Evolutionary conservation across 2,329 filamentous ascomycete species (phyloP).

Genomic region (Graphiopsis chlorocephala): DNA sequence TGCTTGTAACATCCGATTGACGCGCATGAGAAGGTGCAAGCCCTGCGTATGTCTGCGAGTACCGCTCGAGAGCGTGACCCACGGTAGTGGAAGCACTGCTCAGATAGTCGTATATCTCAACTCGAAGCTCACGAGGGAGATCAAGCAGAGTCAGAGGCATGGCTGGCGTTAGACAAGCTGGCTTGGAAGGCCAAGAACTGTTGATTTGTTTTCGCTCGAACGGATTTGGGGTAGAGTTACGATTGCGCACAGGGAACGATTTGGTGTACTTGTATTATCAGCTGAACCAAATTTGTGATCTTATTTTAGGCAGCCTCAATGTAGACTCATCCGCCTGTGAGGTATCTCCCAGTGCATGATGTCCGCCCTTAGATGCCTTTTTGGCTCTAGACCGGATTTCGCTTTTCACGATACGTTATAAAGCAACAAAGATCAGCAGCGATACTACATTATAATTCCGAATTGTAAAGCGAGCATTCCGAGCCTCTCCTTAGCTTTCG

Average conservation of each 20-base stretch:
- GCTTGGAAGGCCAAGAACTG: background rate
- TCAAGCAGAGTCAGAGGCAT: conserved; percentile 3
- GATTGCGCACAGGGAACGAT: background rate
- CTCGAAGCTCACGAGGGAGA: conserved; percentile 19
- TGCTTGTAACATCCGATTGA: background rate
- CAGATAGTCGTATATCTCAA: conserved; percentile 16
- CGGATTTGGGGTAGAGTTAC: too few relatives aligned
- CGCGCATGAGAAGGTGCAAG: background rate
- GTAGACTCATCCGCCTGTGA: background rate
- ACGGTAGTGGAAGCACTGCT: background rate
- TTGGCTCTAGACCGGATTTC: background rate
- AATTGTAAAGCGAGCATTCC: background rate
- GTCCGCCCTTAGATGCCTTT: background rate
- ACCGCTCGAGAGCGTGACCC: background rate
- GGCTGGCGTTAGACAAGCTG: background rate
- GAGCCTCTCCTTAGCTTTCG: background rate
- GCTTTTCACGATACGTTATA: background rate
- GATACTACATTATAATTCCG: background rate
- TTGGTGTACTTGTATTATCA: background rate
- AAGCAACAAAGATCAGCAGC: background rate
- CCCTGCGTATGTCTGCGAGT: background rate
- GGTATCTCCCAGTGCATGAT: background rate
- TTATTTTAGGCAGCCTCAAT: background rate
- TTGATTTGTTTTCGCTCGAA: background rate
- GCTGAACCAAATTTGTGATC: background rate